These are phyloP conservation scores for Penicillium sp. DNA, from an alignment of 2,329 filamentous ascomycete species.

Conservation along the genomic window DNA sequence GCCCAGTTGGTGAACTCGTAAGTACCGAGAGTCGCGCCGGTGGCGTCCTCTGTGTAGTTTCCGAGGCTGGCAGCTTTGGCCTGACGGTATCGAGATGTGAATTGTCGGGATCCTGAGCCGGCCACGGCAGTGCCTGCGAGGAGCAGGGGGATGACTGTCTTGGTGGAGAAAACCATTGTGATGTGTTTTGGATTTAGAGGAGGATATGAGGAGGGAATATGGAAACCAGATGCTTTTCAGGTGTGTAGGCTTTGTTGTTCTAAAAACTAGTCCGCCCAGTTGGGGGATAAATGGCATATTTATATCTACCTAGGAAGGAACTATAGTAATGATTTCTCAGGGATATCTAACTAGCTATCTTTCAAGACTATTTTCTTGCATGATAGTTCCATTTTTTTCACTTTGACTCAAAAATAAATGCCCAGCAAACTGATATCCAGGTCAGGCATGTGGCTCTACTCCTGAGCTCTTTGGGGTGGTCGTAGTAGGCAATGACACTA, in stretches of 20 bases:
- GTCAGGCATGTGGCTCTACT: not conserved
- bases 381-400: not conserved
- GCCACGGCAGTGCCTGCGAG: slow-evolving; percentile 3
- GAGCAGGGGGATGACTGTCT: not conserved
- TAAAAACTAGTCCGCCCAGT: not conserved
- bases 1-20: slow-evolving; percentile 10
- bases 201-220: not conserved
- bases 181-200: not conserved
- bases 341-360: not conserved
- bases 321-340: not conserved
- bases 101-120: not conserved
- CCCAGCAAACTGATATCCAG: not conserved
- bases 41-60: not conserved
- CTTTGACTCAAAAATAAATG: not conserved
- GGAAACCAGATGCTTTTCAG: not conserved
- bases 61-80: not conserved
- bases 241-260: not conserved
- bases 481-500: not conserved
- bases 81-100: not conserved
- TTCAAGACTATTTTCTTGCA: not conserved
- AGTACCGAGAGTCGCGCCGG: not conserved
- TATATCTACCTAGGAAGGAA: not conserved
- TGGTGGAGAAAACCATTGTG: slow-evolving; percentile 7
- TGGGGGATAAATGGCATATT: not conserved
- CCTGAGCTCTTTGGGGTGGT: not conserved